phyloP scores from a whole-genome alignment of 495 filamentous ascomycete species.

The Platismatia glauca region DNA sequence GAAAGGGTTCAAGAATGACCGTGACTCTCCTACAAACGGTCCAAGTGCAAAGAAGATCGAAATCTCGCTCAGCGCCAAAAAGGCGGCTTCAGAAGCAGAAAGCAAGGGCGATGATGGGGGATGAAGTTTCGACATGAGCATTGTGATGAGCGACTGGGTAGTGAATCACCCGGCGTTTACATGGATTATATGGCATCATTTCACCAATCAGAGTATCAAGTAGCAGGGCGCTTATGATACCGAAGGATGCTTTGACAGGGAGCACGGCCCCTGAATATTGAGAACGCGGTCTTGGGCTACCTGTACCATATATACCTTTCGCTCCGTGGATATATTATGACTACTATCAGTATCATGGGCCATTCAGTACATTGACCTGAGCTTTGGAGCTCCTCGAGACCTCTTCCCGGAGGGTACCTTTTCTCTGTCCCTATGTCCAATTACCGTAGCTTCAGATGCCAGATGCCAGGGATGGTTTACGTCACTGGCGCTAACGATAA shows the following conservation, averaged over 20 bases:
- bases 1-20: constrained; percentile 29
- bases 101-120: constrained; percentile 9
- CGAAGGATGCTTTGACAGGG: constrained; percentile 1
- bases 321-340: neutral
- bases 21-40: constrained; percentile 10
- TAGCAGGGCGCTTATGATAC: neutral
- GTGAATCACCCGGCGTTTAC: neutral
- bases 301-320: neutral
- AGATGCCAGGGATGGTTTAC: neutral
- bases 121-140: neutral
- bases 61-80: constrained; percentile 24
- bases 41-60: constrained; percentile 29
- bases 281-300: neutral
- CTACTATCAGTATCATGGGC: too few species aligned
- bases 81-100: constrained; percentile 6
- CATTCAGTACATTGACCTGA: too few species aligned
- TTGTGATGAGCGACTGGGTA: too few species aligned
- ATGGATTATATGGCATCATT: neutral
- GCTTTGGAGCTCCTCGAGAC: too few species aligned
- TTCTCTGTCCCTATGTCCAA: neutral
- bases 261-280: neutral
- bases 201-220: neutral
- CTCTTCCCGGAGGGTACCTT: neutral
- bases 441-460: neutral
- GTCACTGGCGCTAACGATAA: constrained; percentile 7